These are phyloP conservation scores for Cladophialophora immunda DNA, from an alignment of 2,329 filamentous ascomycete species.

Conservation along the genomic window DNA sequence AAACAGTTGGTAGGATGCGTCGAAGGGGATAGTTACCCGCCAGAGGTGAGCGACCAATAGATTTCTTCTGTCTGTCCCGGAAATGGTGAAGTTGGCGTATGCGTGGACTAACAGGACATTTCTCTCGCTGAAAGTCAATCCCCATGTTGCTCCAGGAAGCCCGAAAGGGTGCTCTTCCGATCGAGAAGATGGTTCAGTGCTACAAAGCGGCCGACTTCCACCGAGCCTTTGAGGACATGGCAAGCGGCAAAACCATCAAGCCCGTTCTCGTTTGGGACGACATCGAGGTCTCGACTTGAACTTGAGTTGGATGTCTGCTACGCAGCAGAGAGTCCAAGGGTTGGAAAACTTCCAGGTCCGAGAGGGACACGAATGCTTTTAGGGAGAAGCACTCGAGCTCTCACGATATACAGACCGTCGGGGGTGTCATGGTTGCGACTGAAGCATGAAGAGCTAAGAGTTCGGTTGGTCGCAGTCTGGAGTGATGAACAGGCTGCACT, in stretches of 20 bases:
- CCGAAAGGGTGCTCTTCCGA: conserved; percentile 55
- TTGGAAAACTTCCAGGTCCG: background rate
- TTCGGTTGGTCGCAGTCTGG: no score
- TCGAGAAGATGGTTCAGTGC: conserved; percentile 55
- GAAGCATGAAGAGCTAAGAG: no score
- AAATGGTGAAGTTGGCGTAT: no score
- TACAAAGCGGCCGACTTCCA: conserved; percentile 47
- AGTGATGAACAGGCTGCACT: no score
- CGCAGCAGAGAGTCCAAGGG: background rate
- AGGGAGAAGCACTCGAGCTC: no score
- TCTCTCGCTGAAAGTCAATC: no score
- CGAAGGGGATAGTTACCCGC: conserved; percentile 14
- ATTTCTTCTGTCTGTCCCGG: no score
- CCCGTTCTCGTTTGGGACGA: conserved; percentile 15
- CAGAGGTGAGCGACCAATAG: conserved; percentile 62
- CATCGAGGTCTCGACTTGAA: background rate
- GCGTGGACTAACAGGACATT: no score
- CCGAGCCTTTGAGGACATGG: conserved; percentile 31
- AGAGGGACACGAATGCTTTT: background rate
- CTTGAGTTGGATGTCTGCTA: background rate
- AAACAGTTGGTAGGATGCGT: conserved; percentile 12
- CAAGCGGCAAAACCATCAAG: conserved; percentile 15
- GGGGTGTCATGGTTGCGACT: no score
- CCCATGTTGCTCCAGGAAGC: conserved; percentile 60
- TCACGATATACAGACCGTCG: no score